Conservation (phyloP, 129 eudicot genomes). For the Artemisia argyi region DNA sequence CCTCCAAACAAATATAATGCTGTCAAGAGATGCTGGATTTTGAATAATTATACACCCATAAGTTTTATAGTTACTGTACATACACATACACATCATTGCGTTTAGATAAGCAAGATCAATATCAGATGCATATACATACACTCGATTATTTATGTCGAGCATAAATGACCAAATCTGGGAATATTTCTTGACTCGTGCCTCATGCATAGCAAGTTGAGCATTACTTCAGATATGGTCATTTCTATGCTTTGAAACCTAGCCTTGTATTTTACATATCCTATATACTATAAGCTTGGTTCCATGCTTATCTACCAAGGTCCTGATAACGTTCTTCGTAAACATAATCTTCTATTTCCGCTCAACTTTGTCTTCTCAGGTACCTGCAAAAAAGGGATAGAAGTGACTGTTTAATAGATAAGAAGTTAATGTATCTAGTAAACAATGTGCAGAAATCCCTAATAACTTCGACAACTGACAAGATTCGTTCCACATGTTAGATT, state of each 20-base stretch:
- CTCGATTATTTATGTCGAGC: constrained; percentile 11
- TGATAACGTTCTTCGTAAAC: constrained; percentile 73
- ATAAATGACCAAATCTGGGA: constrained; percentile 12
- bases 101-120: background rate
- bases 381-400: constrained; percentile 30
- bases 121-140: constrained; percentile 7
- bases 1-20: background rate
- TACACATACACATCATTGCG: background rate
- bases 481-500: background rate
- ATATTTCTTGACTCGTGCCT: background rate
- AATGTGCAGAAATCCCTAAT: background rate
- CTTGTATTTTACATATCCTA: constrained; percentile 2
- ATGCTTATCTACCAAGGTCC: constrained; percentile 72
- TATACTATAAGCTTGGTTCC: background rate
- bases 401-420: background rate
- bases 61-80: constrained; percentile 25
- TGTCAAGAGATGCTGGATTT: background rate
- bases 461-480: background rate
- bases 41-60: background rate
- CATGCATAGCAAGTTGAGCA: background rate
- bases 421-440: background rate
- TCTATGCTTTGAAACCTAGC: background rate
- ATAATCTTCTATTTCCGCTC: constrained; percentile 34
- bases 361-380: constrained; percentile 45
- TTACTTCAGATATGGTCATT: constrained; percentile 13